These are phyloP conservation scores for Tetrahymena malaccensis DNA, from an alignment of 73 alveolate species.

Conservation along the genomic window DNA sequence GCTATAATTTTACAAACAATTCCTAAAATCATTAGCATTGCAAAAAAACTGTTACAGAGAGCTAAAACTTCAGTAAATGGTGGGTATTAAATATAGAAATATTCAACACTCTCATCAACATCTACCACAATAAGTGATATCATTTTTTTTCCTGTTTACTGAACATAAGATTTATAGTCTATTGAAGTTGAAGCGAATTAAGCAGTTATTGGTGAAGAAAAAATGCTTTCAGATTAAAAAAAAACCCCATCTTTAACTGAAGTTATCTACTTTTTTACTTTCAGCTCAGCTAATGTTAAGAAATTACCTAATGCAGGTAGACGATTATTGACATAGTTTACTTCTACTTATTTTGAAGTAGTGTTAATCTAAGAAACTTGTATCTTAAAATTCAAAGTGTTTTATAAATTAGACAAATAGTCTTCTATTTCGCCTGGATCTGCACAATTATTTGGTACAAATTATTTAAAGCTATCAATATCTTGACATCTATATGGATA, in stretches of 20 bases:
- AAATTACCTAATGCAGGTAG: not conserved
- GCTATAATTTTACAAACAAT: not conserved
- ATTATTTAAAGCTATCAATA: not conserved
- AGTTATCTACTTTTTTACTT: not conserved
- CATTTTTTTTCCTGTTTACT: not conserved
- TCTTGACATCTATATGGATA: not conserved
- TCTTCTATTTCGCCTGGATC: not conserved
- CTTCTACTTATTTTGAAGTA: not conserved
- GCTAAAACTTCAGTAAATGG: not conserved
- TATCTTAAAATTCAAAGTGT: not conserved
- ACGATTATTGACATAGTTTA: not conserved
- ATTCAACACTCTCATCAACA: not conserved
- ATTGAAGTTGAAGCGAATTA: not conserved
- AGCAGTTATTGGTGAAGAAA: not conserved
- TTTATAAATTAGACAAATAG: no score
- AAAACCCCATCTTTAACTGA: not conserved
- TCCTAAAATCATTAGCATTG: not conserved
- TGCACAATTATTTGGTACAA: not conserved
- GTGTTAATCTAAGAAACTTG: not conserved
- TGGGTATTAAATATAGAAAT: not conserved
- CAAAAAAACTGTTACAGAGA: not conserved
- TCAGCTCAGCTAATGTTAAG: not conserved
- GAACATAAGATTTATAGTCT: not conserved
- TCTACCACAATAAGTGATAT: not conserved
- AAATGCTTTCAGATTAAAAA: not conserved